Conservation (phyloP, 2,329 filamentous ascomycete species). For the Orbilia javanica region DNA sequence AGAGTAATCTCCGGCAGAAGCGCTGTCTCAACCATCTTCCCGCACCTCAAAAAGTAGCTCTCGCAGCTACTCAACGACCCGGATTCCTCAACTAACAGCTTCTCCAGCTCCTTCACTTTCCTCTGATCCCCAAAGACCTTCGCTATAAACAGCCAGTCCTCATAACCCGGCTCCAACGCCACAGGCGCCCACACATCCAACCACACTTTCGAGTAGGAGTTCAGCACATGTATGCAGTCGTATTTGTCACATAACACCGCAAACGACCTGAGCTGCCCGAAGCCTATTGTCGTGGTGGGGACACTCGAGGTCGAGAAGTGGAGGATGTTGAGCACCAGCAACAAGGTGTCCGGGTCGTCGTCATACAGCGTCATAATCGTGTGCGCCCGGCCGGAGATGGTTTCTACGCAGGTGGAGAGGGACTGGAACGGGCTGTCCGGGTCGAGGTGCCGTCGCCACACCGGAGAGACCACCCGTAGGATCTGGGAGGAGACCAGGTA, state of each 20-base stretch:
- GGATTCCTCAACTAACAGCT: slow-evolving; percentile 31
- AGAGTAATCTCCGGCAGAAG: slow-evolving; percentile 37
- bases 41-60: slow-evolving; percentile 40
- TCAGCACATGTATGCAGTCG: slow-evolving; percentile 50
- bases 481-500: slow-evolving; percentile 55
- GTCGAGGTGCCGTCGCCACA: slow-evolving; percentile 46
- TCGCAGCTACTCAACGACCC: slow-evolving; percentile 42
- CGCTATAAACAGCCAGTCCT: slow-evolving; percentile 55
- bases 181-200: slow-evolving; percentile 38
- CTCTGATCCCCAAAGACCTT: slow-evolving; percentile 49
- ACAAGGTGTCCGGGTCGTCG: slow-evolving; percentile 46
- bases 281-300: slow-evolving; percentile 6
- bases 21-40: slow-evolving; percentile 29
- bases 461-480: slow-evolving; percentile 42
- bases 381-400: slow-evolving; percentile 15
- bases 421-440: slow-evolving; percentile 31
- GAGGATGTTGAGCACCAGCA: slow-evolving; percentile 35
- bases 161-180: slow-evolving; percentile 41
- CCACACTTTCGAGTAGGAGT: slow-evolving; percentile 40
- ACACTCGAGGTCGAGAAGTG: slow-evolving; percentile 37
- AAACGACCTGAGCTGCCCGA: slow-evolving; percentile 37
- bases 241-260: slow-evolving; percentile 57
- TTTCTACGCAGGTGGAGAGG: neutral
- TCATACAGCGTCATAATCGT: slow-evolving; percentile 41
- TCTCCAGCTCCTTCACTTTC: slow-evolving; percentile 33